Evolutionary conservation across 371 early-diverging fungal species (phyloP), one percentile per base, ranked within the genome.

Genomic region (Mortierella sp.): DNA sequence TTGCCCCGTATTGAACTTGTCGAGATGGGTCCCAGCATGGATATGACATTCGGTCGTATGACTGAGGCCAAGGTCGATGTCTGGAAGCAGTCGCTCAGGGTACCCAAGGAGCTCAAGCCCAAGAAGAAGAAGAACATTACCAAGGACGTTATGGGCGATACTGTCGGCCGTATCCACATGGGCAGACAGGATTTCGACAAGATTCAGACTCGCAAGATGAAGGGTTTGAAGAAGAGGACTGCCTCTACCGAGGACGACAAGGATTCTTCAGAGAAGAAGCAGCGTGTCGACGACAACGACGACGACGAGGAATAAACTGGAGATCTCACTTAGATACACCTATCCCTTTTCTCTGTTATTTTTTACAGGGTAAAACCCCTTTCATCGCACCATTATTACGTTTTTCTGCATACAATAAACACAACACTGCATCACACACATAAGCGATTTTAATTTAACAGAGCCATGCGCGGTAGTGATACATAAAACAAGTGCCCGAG

Each of bases 161-260:
- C 94, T 87, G 91, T 95, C 71, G 99, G 99, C 29, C 94, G 97
- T 75, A 91, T 99, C 70, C 98, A 98, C 90, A 89, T 99, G 91
- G 95, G 95, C 76, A 92, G 94, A 82, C 99, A 99, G 89, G 95
- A 98, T 72, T 90, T 99, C 72, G 79, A 90, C 80, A 95, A 96
- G 93, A 90, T 99, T 81, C 99, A 99, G 88, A 98, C 98, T 1
- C 92, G 99, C 85, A 99, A 99, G 94, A 97, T 99, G 97, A 98
- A 98, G 94, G 99, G 97, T 78, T 90, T 99, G 85, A 98, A 97
- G 91, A 90, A 94, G 79, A 88, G 90, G 58, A 70, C 89, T 49
- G 78, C 82, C 38, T 18, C 68, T 24, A 38, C 68, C 68, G 68
- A 68, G 44, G 90, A 90, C 65, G 86, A 88, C 16, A 92, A 90